phyloP scores from a whole-genome alignment of 83 land plant species.

The Picea mariana region DNA sequence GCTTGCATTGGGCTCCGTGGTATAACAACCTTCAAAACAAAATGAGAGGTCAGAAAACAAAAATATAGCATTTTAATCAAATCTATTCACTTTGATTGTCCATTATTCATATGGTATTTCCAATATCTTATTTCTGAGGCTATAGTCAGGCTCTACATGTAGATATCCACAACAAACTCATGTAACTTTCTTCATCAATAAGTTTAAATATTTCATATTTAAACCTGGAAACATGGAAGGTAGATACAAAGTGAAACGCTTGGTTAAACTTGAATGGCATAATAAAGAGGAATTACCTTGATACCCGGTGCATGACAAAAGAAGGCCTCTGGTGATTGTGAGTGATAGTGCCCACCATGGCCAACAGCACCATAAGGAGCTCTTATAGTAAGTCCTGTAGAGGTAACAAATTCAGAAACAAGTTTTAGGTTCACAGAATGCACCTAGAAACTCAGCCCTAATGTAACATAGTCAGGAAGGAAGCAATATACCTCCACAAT shows the following conservation, averaged over 20 bases:
- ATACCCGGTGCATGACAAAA: constrained; percentile 99
- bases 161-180: background rate
- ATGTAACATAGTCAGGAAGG: background rate
- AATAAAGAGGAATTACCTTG: constrained; percentile 51
- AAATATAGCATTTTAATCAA: background rate
- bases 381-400: constrained; percentile 88
- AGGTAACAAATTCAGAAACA: background rate
- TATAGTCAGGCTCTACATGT: background rate
- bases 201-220: background rate
- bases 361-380: constrained; percentile 99
- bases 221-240: background rate
- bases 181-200: background rate
- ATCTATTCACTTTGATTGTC: background rate
- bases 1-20: constrained; percentile 96
- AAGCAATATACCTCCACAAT: constrained; percentile 83
- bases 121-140: background rate
- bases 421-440: background rate
- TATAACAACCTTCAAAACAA: constrained; percentile 78
- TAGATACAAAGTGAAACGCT: background rate
- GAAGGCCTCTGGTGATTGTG: constrained; percentile 99
- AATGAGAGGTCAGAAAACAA: background rate
- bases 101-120: background rate
- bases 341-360: constrained; percentile 99
- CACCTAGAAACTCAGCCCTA: background rate
- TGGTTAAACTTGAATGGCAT: background rate